Conservation (phyloP, 2,329 filamentous ascomycete genomes). For the Lachnellula willkommii region DNA sequence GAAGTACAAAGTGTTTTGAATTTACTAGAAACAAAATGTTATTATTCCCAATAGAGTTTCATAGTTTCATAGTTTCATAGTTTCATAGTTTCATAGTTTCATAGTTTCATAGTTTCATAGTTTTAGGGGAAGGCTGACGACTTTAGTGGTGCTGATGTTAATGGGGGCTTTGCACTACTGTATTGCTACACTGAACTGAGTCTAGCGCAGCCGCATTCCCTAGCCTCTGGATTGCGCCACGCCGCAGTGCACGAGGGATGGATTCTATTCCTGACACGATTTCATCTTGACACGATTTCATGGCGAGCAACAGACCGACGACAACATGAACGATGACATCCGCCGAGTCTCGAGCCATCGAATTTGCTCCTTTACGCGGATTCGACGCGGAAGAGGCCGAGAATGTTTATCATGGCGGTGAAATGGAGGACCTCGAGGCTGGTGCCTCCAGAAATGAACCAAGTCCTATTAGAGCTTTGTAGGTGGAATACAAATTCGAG, state of each 20-base stretch:
- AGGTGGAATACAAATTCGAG: neutral
- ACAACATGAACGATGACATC: constrained; percentile 7
- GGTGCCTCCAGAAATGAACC: neutral
- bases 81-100: too few relatives aligned
- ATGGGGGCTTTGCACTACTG: too few relatives aligned
- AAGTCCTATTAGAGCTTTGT: constrained; percentile 1
- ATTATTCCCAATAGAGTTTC: too few relatives aligned
- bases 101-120: too few relatives aligned
- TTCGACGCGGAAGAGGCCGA: constrained; percentile 4
- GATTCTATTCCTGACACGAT: neutral
- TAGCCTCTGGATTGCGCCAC: too few relatives aligned
- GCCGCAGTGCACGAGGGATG: neutral
- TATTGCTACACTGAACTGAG: too few relatives aligned
- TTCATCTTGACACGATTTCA: neutral
- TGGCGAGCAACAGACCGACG: neutral
- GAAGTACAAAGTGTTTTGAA: too few relatives aligned
- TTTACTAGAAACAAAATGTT: too few relatives aligned
- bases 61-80: too few relatives aligned
- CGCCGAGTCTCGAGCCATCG: neutral
- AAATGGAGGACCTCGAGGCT: neutral
- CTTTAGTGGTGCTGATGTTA: too few relatives aligned
- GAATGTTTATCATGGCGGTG: neutral
- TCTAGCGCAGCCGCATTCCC: too few relatives aligned
- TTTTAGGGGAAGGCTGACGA: too few relatives aligned
- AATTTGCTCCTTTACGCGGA: constrained; percentile 3